These are phyloP conservation scores for Thraustochytrium sp. DNA, from an alignment of 352 stramenopile species.

Conservation along the genomic window DNA sequence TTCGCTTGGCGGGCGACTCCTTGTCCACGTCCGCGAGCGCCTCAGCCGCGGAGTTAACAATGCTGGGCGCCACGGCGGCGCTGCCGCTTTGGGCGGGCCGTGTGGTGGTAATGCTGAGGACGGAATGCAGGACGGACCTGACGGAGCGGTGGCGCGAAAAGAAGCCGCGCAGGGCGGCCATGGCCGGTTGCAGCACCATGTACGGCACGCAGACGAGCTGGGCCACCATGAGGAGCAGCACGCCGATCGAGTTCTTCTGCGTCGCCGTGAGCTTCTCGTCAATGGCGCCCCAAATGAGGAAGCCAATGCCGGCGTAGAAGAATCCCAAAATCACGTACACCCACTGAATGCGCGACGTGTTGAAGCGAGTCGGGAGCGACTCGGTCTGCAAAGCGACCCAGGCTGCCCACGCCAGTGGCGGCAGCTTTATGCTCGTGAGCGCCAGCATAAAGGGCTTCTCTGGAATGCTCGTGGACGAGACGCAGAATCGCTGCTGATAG, in stretches of 20 bases:
- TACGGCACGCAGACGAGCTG: neutral
- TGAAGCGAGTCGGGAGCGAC: neutral
- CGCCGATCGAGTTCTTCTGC: neutral
- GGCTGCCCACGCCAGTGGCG: neutral
- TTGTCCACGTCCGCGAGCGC: neutral
- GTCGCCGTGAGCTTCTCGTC: neutral
- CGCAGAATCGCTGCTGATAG: neutral
- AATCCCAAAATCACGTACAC: neutral
- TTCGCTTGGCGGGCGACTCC: neutral
- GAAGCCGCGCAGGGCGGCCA: neutral
- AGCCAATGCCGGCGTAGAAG: neutral
- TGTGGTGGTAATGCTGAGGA: neutral
- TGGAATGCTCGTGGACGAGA: neutral
- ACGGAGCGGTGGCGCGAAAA: neutral
- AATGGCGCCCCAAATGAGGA: slow-evolving; percentile 14
- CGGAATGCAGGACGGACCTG: neutral
- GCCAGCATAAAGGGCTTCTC: neutral
- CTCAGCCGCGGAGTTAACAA: neutral
- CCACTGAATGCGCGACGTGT: neutral
- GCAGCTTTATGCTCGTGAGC: neutral
- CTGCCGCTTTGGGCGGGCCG: neutral
- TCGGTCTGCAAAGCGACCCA: neutral
- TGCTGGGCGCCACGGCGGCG: neutral
- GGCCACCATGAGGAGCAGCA: neutral
- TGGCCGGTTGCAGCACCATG: neutral